These are phyloP conservation scores for Emydomyces testavorans DNA, from an alignment of 2,329 filamentous ascomycete species.

Conservation along the genomic window DNA sequence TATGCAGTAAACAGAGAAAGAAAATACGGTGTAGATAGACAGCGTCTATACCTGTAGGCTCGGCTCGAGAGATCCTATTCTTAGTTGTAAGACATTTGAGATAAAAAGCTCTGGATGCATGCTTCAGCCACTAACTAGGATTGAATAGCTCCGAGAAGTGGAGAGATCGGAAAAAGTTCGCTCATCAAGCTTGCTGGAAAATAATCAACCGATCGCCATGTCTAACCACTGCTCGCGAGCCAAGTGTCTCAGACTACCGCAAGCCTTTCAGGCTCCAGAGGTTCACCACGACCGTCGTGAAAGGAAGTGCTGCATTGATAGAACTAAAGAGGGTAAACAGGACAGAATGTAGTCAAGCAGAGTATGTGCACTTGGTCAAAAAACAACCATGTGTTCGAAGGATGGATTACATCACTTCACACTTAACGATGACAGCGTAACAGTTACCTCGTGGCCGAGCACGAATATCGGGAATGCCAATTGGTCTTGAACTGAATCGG, in stretches of 20 bases:
- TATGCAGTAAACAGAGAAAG: neutral
- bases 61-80: too few species aligned
- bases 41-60: neutral
- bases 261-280: neutral
- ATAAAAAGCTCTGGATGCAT: neutral
- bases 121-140: neutral
- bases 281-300: neutral
- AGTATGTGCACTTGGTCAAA: neutral
- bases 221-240: slow-evolving; percentile 1
- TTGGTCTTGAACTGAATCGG: neutral
- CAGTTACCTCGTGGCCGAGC: neutral
- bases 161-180: neutral
- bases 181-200: neutral
- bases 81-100: slow-evolving; percentile 2
- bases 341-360: neutral
- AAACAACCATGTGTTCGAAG: neutral
- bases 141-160: neutral
- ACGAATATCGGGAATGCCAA: neutral
- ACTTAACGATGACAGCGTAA: neutral
- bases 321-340: neutral
- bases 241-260: slow-evolving; percentile 4
- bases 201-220: neutral
- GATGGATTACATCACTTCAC: slow-evolving; percentile 1
- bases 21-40: neutral
- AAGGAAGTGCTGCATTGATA: neutral